Percentiles rank a stretch among this genome's conserved stretches.
Conservation (phyloP, 164 flowering plant species). For the Stephania japonica region DNA sequence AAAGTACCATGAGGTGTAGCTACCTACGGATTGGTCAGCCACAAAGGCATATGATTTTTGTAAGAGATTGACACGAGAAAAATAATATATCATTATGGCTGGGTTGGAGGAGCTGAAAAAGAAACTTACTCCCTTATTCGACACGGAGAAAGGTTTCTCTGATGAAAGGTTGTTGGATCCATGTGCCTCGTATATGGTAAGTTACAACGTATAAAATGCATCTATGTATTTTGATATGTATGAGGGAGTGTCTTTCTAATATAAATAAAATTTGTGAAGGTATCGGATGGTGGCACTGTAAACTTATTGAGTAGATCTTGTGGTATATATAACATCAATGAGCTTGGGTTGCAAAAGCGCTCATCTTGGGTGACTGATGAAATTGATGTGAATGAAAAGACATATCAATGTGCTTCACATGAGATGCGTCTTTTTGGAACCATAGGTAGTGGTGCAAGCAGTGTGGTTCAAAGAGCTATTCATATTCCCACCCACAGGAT, state of each 20-base stretch:
- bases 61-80: background rate
- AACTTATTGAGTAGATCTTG: constrained; percentile 86
- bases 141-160: constrained; percentile 84
- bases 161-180: constrained; percentile 52
- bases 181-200: constrained; percentile 70
- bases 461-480: constrained; percentile 96
- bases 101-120: constrained; percentile 84
- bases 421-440: constrained; percentile 97
- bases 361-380: constrained; percentile 51
- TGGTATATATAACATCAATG: constrained; percentile 87
- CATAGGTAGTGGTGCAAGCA: constrained; percentile 98
- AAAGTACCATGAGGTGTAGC: background rate
- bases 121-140: constrained; percentile 86
- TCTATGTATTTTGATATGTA: background rate
- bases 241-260: background rate
- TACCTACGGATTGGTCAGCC: background rate
- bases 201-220: constrained; percentile 4
- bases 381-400: constrained; percentile 54
- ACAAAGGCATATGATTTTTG: background rate
- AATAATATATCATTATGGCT: constrained; percentile 46
- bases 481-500: constrained; percentile 87
- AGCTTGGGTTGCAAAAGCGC: constrained; percentile 91
- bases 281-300: constrained; percentile 85
- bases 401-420: constrained; percentile 87
- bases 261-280: constrained; percentile 33